These are phyloP conservation scores for Eimeria maxima DNA, from an alignment of 169 alveolate genomes.

Conservation along the genomic window DNA sequence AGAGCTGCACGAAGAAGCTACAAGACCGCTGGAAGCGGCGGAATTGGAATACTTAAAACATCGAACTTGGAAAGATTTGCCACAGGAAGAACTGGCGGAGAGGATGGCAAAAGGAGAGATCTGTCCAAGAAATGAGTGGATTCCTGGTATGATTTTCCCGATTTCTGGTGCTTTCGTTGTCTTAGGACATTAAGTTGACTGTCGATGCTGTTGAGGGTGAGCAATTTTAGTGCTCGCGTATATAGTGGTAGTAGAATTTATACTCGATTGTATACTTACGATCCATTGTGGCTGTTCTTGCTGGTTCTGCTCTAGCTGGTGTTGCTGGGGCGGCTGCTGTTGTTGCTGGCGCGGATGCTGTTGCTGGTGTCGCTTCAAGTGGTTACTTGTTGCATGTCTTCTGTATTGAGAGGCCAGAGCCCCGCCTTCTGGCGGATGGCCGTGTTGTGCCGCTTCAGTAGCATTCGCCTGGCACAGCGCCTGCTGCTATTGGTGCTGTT, in stretches of 20 bases:
- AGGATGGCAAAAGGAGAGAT: slow-evolving; percentile 82
- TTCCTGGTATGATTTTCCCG: slow-evolving; percentile 52
- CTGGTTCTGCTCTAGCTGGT: background rate
- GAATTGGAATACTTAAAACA: background rate
- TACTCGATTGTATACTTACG: too few species aligned
- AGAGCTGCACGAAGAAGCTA: slow-evolving; percentile 22
- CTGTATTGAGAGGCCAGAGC: too few species aligned
- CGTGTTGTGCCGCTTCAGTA: background rate
- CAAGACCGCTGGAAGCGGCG: slow-evolving; percentile 34
- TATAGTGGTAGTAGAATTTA: too few species aligned
- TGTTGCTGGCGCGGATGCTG: background rate
- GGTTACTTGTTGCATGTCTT: too few species aligned
- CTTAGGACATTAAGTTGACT: background rate
- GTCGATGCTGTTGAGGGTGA: background rate
- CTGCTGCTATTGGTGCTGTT: background rate
- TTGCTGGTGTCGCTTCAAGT: too few species aligned
- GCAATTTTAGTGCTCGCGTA: too few species aligned
- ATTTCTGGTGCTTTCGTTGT: background rate
- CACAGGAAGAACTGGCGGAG: slow-evolving; percentile 77
- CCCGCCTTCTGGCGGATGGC: too few species aligned
- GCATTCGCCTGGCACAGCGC: background rate
- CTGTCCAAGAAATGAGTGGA: slow-evolving; percentile 83
- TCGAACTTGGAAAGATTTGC: slow-evolving; percentile 80
- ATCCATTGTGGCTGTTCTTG: background rate
- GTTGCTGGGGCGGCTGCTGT: background rate